phyloP scores from a whole-genome alignment of 2,329 filamentous ascomycete species.

The Aspergillus felis region DNA sequence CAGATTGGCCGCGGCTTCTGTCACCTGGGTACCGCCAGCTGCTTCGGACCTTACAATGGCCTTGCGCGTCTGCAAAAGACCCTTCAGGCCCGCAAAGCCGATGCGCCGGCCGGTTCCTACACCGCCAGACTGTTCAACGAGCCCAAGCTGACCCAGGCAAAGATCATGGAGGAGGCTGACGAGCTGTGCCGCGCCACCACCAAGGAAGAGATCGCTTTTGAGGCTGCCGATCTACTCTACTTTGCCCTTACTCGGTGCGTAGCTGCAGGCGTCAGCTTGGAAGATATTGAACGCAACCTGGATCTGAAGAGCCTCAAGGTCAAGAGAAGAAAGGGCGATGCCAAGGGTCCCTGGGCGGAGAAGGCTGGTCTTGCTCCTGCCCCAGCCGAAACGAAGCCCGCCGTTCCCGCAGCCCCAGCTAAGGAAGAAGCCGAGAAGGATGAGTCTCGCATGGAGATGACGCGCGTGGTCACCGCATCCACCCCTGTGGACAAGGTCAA shows the following conservation, averaged over 20 bases:
- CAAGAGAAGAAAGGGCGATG: constrained; percentile 86
- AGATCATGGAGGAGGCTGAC: constrained; percentile 98
- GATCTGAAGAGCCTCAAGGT: constrained; percentile 95
- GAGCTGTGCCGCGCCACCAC: constrained; percentile 85
- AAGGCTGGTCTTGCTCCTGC: constrained; percentile 68
- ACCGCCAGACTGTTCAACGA: constrained; percentile 91
- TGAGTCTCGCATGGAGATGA: constrained; percentile 74
- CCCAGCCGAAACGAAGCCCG: constrained; percentile 26
- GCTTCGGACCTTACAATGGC: constrained; percentile 81
- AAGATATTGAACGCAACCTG: constrained; percentile 87
- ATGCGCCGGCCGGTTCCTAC: constrained; percentile 85
- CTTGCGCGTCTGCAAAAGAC: constrained; percentile 85
- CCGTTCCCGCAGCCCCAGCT: background rate
- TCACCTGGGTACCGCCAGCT: constrained; percentile 85
- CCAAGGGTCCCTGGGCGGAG: constrained; percentile 87
- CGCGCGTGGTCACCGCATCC: constrained; percentile 65
- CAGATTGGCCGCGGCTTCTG: constrained; percentile 91
- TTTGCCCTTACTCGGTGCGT: constrained; percentile 91
- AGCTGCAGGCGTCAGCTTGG: constrained; percentile 74
- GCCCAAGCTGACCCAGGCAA: constrained; percentile 80
- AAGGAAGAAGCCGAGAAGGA: constrained; percentile 42
- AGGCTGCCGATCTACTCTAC: constrained; percentile 92
- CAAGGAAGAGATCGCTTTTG: constrained; percentile 82
- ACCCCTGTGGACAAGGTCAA: constrained; percentile 63
- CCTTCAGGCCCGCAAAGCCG: constrained; percentile 72